Evolutionary conservation across 2,329 filamentous ascomycete species (phyloP), one percentile per base, ranked within the genome.

Genomic region (Diaporthe sp.): DNA sequence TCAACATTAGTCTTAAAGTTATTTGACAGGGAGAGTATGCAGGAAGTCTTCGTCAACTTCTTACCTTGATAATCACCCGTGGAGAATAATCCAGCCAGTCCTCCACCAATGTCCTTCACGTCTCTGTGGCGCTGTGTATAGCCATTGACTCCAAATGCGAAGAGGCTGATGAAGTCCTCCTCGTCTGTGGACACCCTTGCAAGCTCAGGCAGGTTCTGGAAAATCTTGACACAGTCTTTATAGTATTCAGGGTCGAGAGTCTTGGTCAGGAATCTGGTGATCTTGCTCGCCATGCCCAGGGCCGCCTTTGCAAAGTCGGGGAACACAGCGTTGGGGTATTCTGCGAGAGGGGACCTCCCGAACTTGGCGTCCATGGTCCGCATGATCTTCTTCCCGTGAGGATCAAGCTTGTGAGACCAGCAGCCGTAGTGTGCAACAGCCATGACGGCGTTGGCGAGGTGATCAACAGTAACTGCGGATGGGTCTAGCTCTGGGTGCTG

Each of bases 401-500:
- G 73, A 37, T 76, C 67, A 9, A 72, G 71, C 22, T 31, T 34
- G 28, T 25, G 12, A 10, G 76, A 42, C 77, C 78, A 79, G 51
- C 76, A 77, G 34, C 78, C 77, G 49, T 78, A 79, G 70, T 78
- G 78, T 6, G 74, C 77, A 4, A 79, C 77, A 31, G 72, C 75
- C 72, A 77, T 79, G 62, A 76, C 75, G 10, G 77, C 78, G 39
- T 78, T 78, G 15, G 74, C 53, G 9, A 77, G 75, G 3, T 31
- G 53, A 22, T 76, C 77, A 12, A 78, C 72, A 6, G 72, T 78
- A 17, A 76, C 78, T 61, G 72, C 58, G 2, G 72, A 71, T 13
- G 73, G 74, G 57, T 79, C 78, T 3, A 79, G 76, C 53, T 78
- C 77, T 12, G 78, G 78, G 57, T 79, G 77, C 28, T 79, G 37